Evolutionary conservation across 345 rosid species (phyloP).

Genomic region (Rhodomyrtus tomentosa): DNA sequence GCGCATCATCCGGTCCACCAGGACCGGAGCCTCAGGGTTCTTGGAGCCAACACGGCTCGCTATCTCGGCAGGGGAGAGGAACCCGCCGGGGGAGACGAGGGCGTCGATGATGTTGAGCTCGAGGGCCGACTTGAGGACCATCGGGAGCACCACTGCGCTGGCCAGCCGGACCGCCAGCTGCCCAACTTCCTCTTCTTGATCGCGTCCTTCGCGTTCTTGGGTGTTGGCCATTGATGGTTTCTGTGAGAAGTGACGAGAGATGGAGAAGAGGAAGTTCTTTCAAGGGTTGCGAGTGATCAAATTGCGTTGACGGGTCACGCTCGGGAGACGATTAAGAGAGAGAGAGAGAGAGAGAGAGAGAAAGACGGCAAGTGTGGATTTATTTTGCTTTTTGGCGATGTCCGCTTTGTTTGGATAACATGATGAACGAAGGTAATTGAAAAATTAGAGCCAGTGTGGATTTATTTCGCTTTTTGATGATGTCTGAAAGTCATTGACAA

Average conservation of each 20-base stretch:
- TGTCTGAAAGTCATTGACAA: too few species aligned
- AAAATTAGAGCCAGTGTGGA: too few species aligned
- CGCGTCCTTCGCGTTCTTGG: not conserved
- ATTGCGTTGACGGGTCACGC: too few species aligned
- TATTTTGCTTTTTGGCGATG: too few species aligned
- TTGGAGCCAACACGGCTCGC: constrained; percentile 21
- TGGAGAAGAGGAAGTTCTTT: too few species aligned
- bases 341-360: too few species aligned
- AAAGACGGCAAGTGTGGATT: too few species aligned
- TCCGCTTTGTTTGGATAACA: too few species aligned
- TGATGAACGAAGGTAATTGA: too few species aligned
- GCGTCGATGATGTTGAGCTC: constrained; percentile 36
- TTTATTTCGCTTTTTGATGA: too few species aligned
- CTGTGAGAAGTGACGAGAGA: not conserved
- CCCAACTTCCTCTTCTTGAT: constrained; percentile 17
- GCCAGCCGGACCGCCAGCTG: constrained; percentile 25
- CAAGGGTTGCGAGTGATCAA: too few species aligned
- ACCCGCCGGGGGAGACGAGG: constrained; percentile 10
- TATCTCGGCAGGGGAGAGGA: constrained; percentile 29
- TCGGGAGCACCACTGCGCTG: constrained; percentile 15
- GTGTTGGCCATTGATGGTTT: not conserved
- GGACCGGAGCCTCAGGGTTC: constrained; percentile 24
- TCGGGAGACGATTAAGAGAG: too few species aligned
- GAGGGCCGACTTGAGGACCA: constrained; percentile 34
- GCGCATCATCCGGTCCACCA: constrained; percentile 40